Conservation (phyloP, 106 monocot genomes). For the Dendrobium nobile region DNA sequence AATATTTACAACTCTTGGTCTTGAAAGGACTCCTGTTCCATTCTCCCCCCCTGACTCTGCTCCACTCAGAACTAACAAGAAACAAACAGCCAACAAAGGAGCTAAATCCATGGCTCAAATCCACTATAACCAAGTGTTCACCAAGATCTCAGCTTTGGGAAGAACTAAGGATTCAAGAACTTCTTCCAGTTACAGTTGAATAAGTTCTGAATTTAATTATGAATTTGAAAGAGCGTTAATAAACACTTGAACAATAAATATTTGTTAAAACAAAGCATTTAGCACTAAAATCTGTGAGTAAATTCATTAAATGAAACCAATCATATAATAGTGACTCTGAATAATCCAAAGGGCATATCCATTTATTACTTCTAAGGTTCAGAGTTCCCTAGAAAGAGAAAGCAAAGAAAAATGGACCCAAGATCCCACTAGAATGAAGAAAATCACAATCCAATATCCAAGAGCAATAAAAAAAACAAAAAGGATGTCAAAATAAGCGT, state of each 20-base stretch:
- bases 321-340: neutral
- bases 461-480: neutral
- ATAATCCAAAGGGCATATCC: neutral
- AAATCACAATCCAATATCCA: neutral
- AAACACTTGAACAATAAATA: neutral
- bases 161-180: neutral
- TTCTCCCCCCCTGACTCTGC: slow-evolving; percentile 3
- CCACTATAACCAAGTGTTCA: neutral
- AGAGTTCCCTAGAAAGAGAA: neutral
- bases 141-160: no score
- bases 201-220: neutral
- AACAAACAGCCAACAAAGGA: neutral
- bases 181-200: neutral
- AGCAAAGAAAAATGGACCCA: neutral
- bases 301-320: neutral
- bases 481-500: neutral
- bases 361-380: neutral
- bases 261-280: neutral
- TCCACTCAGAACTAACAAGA: slow-evolving; percentile 3
- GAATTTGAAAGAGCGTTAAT: neutral
- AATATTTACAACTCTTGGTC: slow-evolving; percentile 24
- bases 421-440: neutral
- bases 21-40: neutral
- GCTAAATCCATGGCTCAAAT: neutral
- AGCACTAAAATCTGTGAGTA: neutral